Base-by-base conservation (phyloP, 2,329 filamentous ascomycete species). In the Aspergillus nomiae region DNA sequence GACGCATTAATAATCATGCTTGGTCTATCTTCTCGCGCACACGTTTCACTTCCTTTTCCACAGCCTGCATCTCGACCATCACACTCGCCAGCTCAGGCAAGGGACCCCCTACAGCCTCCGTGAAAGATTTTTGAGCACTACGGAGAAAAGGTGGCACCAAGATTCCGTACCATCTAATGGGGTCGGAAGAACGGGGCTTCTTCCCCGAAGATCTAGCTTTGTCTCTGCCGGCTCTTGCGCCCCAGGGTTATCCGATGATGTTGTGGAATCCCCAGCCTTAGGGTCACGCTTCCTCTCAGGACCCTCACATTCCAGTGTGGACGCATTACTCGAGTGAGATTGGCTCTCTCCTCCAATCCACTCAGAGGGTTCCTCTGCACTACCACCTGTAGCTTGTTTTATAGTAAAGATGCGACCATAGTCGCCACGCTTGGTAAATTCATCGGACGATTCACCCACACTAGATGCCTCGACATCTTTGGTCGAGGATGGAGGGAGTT, bases 141-240 rank as follows among this genome's bases (percentile, higher is more conserved):
- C 80, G 80, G 41, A 84, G 73, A 28, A 79, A 74, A 11, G 74
- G 73, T 3, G 82, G 79, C 21, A 81, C 77, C 14, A 84, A 71
- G 46, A 84, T 80, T 7, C 82, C 82, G 67, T 82, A 84, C 82
- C 82, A 83, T 26, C 75, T 74, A 28, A 84, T 67, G 9, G 82
- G 82, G 63, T 84, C 78, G 55, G 71, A 70, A 24, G 75, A 74
- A 51, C 69, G 71, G 63, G 71, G 63, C 32, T 69, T 70, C 65
- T 71, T 72, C 60, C 71, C 70, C 62, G 59, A 65, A 63, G 62
- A 59, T 62, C 66, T 66, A 59, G 56, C 51, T 64, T 58, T 63
- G 60, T 38, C 30, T 63, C 53, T 56, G 55, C 16, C 19, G 48
- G 45, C 21, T 50, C 16, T 26, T 61, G 57, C 16, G 30, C 36